These are phyloP conservation scores for Alternaria brassicicola DNA, from an alignment of 2,329 filamentous ascomycete species.

Conservation along the genomic window DNA sequence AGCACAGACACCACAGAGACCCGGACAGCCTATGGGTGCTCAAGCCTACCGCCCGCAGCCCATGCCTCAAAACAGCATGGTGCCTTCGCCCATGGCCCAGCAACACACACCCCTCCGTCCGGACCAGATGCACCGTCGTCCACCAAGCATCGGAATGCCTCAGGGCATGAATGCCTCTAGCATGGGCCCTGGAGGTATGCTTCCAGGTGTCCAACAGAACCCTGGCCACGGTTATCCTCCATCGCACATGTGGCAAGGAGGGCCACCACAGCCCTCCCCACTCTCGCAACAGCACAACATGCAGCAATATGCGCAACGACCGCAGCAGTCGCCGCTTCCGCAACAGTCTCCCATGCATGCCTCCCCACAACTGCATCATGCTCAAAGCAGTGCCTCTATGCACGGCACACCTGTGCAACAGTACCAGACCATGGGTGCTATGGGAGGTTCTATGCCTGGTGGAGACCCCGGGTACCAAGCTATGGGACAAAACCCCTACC, in stretches of 20 bases:
- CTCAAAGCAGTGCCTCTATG: constrained; percentile 52
- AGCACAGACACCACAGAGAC: constrained; percentile 64
- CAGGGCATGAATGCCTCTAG: constrained; percentile 24
- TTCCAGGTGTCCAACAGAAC: constrained; percentile 47
- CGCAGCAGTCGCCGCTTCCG: constrained; percentile 52
- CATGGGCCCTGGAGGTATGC: constrained; percentile 49
- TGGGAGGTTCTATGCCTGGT: constrained; percentile 38
- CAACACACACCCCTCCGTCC: constrained; percentile 66
- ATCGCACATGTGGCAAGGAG: constrained; percentile 58
- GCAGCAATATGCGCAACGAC: constrained; percentile 53
- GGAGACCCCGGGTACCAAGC: constrained; percentile 49
- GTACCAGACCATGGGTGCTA: constrained; percentile 55
- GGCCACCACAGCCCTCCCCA: constrained; percentile 56
- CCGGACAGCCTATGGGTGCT: constrained; percentile 66
- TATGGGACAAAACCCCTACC: constrained; percentile 58
- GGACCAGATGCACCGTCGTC: constrained; percentile 69
- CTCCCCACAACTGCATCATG: constrained; percentile 56
- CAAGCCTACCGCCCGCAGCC: constrained; percentile 73
- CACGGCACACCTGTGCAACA: constrained; percentile 52
- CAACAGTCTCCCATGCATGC: constrained; percentile 58
- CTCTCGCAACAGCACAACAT: constrained; percentile 55
- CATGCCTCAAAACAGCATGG: constrained; percentile 73
- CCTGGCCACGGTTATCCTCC: constrained; percentile 55
- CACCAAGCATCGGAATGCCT: constrained; percentile 58
- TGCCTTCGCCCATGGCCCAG: constrained; percentile 74